Conservation (phyloP, 1,284 basidiomycete species). For the Xerocomus minutiporus region DNA sequence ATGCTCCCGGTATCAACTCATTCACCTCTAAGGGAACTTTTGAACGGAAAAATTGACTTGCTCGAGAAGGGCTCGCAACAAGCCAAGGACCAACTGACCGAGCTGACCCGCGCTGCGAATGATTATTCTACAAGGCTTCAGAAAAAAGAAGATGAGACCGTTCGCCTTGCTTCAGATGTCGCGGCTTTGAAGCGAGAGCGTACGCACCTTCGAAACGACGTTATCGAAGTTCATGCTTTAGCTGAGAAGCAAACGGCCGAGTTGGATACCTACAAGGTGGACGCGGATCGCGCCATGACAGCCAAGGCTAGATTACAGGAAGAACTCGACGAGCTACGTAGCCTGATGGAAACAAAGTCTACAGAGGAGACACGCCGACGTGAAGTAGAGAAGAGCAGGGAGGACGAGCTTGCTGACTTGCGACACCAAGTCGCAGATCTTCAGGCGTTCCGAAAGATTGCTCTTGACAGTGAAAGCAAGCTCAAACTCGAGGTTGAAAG, state of each 20-base stretch:
- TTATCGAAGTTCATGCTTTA: conserved; percentile 62
- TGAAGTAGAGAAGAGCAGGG: conserved; percentile 85
- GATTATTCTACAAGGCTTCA: conserved; percentile 79
- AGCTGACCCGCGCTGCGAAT: conserved; percentile 70
- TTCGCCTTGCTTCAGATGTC: conserved; percentile 56
- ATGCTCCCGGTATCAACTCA: conserved; percentile 5
- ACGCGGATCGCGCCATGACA: conserved; percentile 50
- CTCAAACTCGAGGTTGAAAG: conserved; percentile 67
- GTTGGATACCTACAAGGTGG: conserved; percentile 59
- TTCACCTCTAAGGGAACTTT: conserved; percentile 47
- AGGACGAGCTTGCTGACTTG: conserved; percentile 74
- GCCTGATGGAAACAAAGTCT: conserved; percentile 78
- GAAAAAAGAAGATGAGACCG: conserved; percentile 73
- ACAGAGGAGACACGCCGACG: conserved; percentile 81
- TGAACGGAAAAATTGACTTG: conserved; percentile 55
- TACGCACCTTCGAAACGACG: conserved; percentile 52
- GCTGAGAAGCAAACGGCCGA: conserved; percentile 68
- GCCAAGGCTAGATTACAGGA: conserved; percentile 64
- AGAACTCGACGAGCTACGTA: conserved; percentile 84
- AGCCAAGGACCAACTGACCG: conserved; percentile 75
- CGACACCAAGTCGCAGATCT: conserved; percentile 63
- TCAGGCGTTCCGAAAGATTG: conserved; percentile 51
- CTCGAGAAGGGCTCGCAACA: conserved; percentile 68
- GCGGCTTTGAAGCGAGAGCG: conserved; percentile 51
- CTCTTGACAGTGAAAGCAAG: conserved; percentile 62